Evolutionary conservation across 2,329 filamentous ascomycete genomes (phyloP), one percentile per base, ranked within the genome.

Genomic region (Talaromyces sp.): DNA sequence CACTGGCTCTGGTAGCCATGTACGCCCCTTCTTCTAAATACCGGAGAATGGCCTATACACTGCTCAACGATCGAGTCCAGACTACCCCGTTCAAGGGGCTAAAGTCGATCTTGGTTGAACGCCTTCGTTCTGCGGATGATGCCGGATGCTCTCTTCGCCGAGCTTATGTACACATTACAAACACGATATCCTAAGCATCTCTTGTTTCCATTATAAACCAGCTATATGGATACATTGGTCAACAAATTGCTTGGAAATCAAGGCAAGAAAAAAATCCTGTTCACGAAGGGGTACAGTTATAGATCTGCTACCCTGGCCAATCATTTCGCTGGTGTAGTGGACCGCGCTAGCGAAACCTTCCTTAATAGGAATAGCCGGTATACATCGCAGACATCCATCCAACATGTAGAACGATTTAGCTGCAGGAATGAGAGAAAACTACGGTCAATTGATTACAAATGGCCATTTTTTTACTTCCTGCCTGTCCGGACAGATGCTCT

Each of bases 281-380:
- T 35, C 14, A 35, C 12, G 12, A 38, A 38, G 12, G 35, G 6
- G 12, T 35, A 35, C n/a, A 8, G 19, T 19, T 24, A 21, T 19
- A 46, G 41, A 46, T 19, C 9, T 19, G 9, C n/a, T 24, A 19
- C 43, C 9, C 43, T 24, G 21, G 9, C 43, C 43, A 46, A 46
- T 46, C n/a, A 29, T 32, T 31, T 21, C 6, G 26, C 26, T 17
- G 27, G 26, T 6, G 17, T 32, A 21, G 43, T 32, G n/a, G 31
- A 24, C 11, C n/a, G 32, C 53, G 53, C 53, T 55, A 55, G 53
- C 53, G 21, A 55, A 55, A 55, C 53, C 53, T 55, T 38, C 53
- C 32, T 19, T 43, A 27, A 26, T 43, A 55, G 53, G 53, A 11
- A 38, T 55, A 55, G 53, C 14, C 32, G 31, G 26, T 55, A 38